Conservation (phyloP, 352 stramenopile species). For the Pythium periplocum region DNA sequence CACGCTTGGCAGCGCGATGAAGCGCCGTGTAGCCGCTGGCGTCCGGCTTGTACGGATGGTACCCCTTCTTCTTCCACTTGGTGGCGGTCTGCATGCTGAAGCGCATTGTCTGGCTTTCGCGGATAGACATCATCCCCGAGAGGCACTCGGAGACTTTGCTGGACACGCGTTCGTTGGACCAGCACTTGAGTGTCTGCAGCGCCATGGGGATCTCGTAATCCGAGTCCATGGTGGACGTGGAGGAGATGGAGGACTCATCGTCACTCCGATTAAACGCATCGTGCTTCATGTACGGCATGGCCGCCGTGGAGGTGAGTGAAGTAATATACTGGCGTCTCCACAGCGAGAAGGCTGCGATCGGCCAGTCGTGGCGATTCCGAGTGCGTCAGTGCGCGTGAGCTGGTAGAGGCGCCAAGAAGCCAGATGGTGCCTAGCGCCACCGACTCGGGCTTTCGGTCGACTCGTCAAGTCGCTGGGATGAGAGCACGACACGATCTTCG, state of each 20-base stretch:
- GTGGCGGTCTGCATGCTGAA: slow-evolving; percentile 69
- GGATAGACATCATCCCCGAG: slow-evolving; percentile 58
- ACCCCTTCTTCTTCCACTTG: slow-evolving; percentile 84
- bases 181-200: slow-evolving; percentile 55
- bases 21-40: slow-evolving; percentile 75
- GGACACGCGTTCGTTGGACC: slow-evolving; percentile 65
- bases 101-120: slow-evolving; percentile 73
- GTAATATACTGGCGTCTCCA: too few relatives aligned
- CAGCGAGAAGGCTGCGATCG: too few relatives aligned
- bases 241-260: slow-evolving; percentile 70
- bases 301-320: too few relatives aligned
- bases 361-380: too few relatives aligned
- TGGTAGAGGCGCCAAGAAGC: slow-evolving; percentile 14
- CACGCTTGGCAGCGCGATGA: slow-evolving; percentile 68
- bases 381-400: too few relatives aligned
- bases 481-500: too few relatives aligned
- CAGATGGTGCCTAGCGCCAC: slow-evolving; percentile 15
- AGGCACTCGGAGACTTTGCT: slow-evolving; percentile 54
- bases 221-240: slow-evolving; percentile 80
- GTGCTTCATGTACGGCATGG: slow-evolving; percentile 4
- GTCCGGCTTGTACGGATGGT: slow-evolving; percentile 80
- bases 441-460: background rate
- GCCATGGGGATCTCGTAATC: slow-evolving; percentile 78
- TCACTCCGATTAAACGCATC: slow-evolving; percentile 25
- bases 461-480: too few relatives aligned